Percentiles rank a stretch among this genome's conserved stretches.
phyloP scores from a whole-genome alignment of 495 filamentous ascomycete species.

The Letharia columbiana region DNA sequence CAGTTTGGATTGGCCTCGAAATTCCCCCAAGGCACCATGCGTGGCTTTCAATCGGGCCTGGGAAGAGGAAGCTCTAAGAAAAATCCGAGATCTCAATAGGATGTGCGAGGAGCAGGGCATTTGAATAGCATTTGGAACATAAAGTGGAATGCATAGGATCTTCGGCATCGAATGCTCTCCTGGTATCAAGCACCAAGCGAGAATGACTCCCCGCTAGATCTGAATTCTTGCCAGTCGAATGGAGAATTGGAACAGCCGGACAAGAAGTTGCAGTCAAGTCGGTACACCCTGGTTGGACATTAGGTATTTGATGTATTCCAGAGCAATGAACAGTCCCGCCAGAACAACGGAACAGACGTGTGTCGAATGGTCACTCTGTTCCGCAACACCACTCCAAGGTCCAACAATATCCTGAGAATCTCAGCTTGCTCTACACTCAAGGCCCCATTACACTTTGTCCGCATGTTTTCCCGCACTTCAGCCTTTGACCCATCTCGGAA shows the following conservation, averaged over 20 bases:
- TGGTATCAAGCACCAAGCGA: not conserved
- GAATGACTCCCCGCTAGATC: not conserved
- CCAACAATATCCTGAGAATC: not conserved
- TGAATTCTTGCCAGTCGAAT: not conserved
- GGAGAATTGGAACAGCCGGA: not conserved
- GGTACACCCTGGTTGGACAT: not conserved
- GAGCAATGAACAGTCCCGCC: not conserved
- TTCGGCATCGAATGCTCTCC: not conserved
- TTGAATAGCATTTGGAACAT: not conserved
- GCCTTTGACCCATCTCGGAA: slow-evolving; percentile 35
- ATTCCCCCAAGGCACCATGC: not conserved
- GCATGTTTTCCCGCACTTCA: not conserved
- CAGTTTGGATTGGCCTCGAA: slow-evolving; percentile 9
- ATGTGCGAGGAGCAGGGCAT: not conserved
- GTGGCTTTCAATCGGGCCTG: not conserved
- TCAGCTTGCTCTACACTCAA: not conserved
- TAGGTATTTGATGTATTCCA: not conserved
- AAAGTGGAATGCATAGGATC: not conserved
- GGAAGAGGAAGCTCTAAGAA: not conserved
- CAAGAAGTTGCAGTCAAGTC: not conserved
- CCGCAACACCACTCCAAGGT: not conserved
- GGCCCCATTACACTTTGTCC: not conserved
- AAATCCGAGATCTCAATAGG: not conserved
- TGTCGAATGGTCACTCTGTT: not conserved
- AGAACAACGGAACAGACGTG: not conserved